phyloP scores from a whole-genome alignment of 208 protist species.

The Tetramitus jugosus region DNA sequence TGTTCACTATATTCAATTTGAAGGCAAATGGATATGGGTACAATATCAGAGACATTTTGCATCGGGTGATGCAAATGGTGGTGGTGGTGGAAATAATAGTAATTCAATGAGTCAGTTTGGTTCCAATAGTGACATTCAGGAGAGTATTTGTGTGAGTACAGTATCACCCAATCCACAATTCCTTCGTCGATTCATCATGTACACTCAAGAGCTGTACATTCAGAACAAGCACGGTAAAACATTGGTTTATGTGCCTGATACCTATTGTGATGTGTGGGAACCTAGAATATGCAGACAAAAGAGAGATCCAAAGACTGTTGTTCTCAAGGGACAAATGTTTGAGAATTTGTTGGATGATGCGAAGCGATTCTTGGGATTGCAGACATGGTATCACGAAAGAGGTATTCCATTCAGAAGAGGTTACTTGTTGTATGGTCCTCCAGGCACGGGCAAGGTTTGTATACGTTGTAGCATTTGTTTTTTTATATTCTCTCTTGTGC shows the following conservation, averaged over 20 bases:
- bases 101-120: not conserved
- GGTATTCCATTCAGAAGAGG: conserved; percentile 28
- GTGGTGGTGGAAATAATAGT: too few relatives aligned
- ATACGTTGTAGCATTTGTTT: conserved; percentile 19
- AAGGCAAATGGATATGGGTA: not conserved
- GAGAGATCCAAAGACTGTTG: not conserved
- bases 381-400: not conserved
- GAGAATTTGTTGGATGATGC: not conserved
- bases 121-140: not conserved
- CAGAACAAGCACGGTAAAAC: conserved; percentile 1
- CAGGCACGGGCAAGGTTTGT: conserved; percentile 26
- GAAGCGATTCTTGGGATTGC: not conserved
- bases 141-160: not conserved
- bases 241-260: conserved; percentile 20
- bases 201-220: conserved; percentile 7
- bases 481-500: not conserved
- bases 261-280: conserved; percentile 4
- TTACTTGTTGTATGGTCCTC: conserved; percentile 40
- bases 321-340: not conserved
- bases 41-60: not conserved
- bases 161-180: not conserved
- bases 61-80: too few relatives aligned
- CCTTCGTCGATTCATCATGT: not conserved
- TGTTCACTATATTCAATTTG: not conserved
- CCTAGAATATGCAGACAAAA: conserved; percentile 15